Percentiles rank a stretch among this genome's conserved stretches.
phyloP scores from a whole-genome alignment of 306 rosid genomes.

The Boehmeria nivea region DNA sequence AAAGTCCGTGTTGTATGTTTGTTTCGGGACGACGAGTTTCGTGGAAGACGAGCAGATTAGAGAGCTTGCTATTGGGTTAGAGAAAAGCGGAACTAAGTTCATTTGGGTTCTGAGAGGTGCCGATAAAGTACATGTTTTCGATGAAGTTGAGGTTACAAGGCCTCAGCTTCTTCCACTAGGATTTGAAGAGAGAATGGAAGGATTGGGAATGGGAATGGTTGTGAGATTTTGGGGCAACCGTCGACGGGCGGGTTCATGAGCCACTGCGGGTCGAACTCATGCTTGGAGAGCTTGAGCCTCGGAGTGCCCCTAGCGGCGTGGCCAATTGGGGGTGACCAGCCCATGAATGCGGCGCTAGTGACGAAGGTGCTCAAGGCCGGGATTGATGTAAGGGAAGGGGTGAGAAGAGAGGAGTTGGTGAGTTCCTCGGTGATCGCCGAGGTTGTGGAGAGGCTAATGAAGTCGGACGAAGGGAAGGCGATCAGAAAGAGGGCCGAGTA shows the following conservation, averaged over 20 bases:
- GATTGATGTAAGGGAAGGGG: slow-evolving; percentile 35
- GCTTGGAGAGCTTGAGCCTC: slow-evolving; percentile 60
- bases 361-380: slow-evolving; percentile 34
- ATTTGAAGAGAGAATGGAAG: slow-evolving; percentile 25
- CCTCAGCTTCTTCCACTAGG: slow-evolving; percentile 24
- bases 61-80: slow-evolving; percentile 46
- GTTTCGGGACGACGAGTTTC: slow-evolving; percentile 42
- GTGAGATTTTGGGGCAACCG: slow-evolving; percentile 36
- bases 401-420: slow-evolving; percentile 29
- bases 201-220: slow-evolving; percentile 32
- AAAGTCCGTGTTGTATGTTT: slow-evolving; percentile 33
- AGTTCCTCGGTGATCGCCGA: slow-evolving; percentile 8
- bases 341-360: slow-evolving; percentile 38
- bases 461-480: slow-evolving; percentile 22
- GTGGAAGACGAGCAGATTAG: slow-evolving; percentile 32
- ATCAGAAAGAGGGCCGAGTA: slow-evolving; percentile 33
- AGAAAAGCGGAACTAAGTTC: slow-evolving; percentile 33
- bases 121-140: slow-evolving; percentile 30
- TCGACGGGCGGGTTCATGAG: slow-evolving; percentile 47
- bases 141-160: neutral
- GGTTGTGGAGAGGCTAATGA: slow-evolving; percentile 8
- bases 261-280: slow-evolving; percentile 73
- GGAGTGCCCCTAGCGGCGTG: slow-evolving; percentile 62
- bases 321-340: slow-evolving; percentile 53
- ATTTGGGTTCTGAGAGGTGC: slow-evolving; percentile 50